These are phyloP conservation scores for Tubosaeta brunneosetosa DNA, from an alignment of 768 basidiomycete genomes.

Conservation along the genomic window DNA sequence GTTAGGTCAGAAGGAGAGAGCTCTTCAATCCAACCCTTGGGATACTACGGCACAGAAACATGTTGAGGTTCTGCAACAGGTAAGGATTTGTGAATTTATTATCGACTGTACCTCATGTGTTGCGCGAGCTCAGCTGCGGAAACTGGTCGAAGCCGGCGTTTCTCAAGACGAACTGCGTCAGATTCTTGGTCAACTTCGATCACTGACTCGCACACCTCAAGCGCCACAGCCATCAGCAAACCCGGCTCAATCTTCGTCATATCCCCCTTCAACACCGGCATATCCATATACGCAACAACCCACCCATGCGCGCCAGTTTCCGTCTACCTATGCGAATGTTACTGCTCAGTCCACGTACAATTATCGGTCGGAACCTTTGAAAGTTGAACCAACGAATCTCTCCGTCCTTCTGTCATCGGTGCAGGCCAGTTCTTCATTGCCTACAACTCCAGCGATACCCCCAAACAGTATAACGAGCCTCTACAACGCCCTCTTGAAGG, in stretches of 20 bases:
- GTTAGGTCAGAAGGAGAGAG: slow-evolving; percentile 74
- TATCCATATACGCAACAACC: slow-evolving; percentile 31
- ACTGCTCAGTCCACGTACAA: slow-evolving; percentile 27
- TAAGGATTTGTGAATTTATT: slow-evolving; percentile 32
- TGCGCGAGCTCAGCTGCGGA: slow-evolving; percentile 47
- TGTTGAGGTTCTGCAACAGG: slow-evolving; percentile 76
- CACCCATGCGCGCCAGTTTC: slow-evolving; percentile 24
- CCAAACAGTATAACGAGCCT: slow-evolving; percentile 49
- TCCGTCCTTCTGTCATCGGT: slow-evolving; percentile 27
- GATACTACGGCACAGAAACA: slow-evolving; percentile 68
- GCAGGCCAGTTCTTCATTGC: slow-evolving; percentile 20
- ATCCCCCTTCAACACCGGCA: slow-evolving; percentile 21
- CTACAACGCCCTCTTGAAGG: slow-evolving; percentile 66
- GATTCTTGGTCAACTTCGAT: slow-evolving; percentile 67
- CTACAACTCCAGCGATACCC: slow-evolving; percentile 22
- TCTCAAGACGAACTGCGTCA: slow-evolving; percentile 75
- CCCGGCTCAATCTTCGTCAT: slow-evolving; percentile 23
- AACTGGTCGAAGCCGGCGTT: slow-evolving; percentile 72
- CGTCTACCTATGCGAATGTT: slow-evolving; percentile 29
- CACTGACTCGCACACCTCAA: slow-evolving; percentile 44
- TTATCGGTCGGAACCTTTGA: slow-evolving; percentile 24
- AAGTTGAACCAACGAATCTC: slow-evolving; percentile 30
- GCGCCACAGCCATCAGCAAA: slow-evolving; percentile 33
- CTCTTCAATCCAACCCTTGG: slow-evolving; percentile 65
- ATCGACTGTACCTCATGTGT: slow-evolving; percentile 3